Base-by-base conservation (phyloP, 306 rosid genomes). In the Pachyrhizus erosus region DNA sequence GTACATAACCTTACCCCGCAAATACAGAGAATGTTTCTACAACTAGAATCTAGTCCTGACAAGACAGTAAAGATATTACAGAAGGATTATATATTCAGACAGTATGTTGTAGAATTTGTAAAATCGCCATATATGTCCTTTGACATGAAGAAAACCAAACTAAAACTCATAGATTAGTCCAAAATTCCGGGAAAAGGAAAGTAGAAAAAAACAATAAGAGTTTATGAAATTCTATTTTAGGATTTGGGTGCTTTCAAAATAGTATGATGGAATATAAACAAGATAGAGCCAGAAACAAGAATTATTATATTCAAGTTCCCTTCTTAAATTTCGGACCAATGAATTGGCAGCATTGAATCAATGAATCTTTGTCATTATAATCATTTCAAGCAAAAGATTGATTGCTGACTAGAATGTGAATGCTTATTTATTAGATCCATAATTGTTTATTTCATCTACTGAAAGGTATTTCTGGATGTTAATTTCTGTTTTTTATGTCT, bases 181-280 rank as follows among this genome's bases (percentile, higher is more conserved):
- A 71, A 70, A 58, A 77, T 64, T 48, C n/a, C 73, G 71, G 49
- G 60, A 78, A 40, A 43, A 72, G 39, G 29, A 61, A 78, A 61
- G 9, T 20, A 26, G 60, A 27, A 37, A 27, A 39, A 21, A 31
- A 48, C 48, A 58, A 1, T 15, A 20, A 15, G 73, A 45, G 57
- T 8, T 58, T 10, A 68, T 6, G 66, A 61, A 40, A 52, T 42
- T 55, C 43, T 45, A 75, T 67, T 20, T 49, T 24, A 66, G 7
- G 21, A 27, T 69, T 37, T 39, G 18, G 13, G 14, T 37, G 29
- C 9, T 55, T 45, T 42, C 71, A 52, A n/a, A n/a, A n/a, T n/a
- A n/a, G n/a, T n/a, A n/a, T n/a, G n/a, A n/a, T n/a, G n/a, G n/a
- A n/a, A n/a, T n/a, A n/a, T n/a, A n/a, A n/a, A n/a, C n/a, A n/a